Evolutionary conservation across 768 basidiomycete genomes (phyloP).

Genomic region (Podaxis pistillaris): DNA sequence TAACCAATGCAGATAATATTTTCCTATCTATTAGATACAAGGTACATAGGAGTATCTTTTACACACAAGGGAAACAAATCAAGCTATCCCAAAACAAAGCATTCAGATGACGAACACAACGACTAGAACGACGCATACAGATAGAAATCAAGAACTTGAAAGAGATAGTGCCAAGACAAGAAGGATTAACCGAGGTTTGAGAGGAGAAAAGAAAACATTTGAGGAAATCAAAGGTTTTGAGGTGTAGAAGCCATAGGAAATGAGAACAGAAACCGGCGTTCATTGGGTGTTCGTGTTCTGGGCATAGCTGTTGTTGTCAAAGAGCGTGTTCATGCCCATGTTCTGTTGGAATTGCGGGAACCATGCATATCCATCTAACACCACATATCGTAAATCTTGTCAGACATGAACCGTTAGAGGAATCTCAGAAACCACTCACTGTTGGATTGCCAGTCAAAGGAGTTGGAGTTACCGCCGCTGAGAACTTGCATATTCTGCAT

Average conservation of each 20-base stretch:
- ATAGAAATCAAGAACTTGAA: neutral
- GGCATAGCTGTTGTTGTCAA: neutral
- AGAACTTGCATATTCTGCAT: constrained; percentile 56
- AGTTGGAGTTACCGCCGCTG: constrained; percentile 55
- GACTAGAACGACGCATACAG: neutral
- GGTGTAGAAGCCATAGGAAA: neutral
- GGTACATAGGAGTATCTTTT: neutral
- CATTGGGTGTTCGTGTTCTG: neutral
- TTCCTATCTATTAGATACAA: constrained; percentile 5
- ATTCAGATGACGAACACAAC: neutral
- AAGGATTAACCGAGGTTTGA: neutral
- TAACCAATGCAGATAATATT: neutral
- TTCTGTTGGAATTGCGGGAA: constrained; percentile 40
- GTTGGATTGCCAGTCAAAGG: constrained; percentile 39
- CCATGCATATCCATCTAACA: constrained; percentile 35
- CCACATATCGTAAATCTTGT: neutral
- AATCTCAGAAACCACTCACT: neutral
- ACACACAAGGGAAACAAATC: neutral
- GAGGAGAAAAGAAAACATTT: neutral
- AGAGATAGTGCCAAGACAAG: neutral
- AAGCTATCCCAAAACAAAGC: neutral
- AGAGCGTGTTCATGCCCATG: constrained; percentile 28
- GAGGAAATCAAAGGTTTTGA: neutral
- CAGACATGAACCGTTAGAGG: neutral
- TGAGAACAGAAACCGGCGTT: neutral